A percentile compares a stretch with the other conserved stretches of the same genome.
phyloP scores from a whole-genome alignment of 176 grass and related monocot species.

The Typha latifolia region DNA sequence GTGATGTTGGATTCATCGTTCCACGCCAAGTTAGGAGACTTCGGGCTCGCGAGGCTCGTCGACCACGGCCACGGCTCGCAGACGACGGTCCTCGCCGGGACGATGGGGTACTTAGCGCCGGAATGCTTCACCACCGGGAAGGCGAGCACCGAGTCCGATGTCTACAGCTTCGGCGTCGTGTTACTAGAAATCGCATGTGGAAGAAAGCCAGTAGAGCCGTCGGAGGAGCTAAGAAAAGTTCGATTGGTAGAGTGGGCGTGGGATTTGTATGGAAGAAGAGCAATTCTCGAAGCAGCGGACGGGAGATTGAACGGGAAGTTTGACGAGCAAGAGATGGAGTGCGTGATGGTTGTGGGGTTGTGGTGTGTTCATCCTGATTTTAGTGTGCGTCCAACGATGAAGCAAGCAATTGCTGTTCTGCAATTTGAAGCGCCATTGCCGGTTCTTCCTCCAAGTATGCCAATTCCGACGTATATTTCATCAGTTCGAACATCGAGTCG shows the following conservation, averaged over 20 bases:
- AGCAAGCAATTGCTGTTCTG: slow-evolving; percentile 48
- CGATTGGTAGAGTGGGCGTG: slow-evolving; percentile 56
- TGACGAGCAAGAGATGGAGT: slow-evolving; percentile 49
- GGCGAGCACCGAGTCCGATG: slow-evolving; percentile 52
- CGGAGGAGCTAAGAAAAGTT: slow-evolving; percentile 24
- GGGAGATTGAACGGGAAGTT: slow-evolving; percentile 32
- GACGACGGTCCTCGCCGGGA: slow-evolving; percentile 63
- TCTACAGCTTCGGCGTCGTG: slow-evolving; percentile 77
- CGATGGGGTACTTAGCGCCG: slow-evolving; percentile 59
- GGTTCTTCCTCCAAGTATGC: slow-evolving; percentile 38
- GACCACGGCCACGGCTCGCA: slow-evolving; percentile 33
- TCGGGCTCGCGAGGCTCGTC: slow-evolving; percentile 26
- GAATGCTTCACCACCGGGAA: slow-evolving; percentile 59
- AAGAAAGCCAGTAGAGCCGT: slow-evolving; percentile 40
- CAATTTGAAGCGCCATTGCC: slow-evolving; percentile 62
- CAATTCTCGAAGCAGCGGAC: slow-evolving; percentile 52
- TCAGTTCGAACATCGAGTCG: no score
- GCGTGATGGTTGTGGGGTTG: slow-evolving; percentile 57
- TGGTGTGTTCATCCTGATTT: slow-evolving; percentile 76
- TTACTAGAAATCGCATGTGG: slow-evolving; percentile 67
- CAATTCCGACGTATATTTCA: slow-evolving; percentile 24
- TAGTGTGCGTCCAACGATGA: slow-evolving; percentile 47
- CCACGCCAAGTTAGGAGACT: no score
- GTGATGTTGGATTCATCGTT: no score
- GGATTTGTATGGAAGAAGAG: slow-evolving; percentile 52